phyloP scores from a whole-genome alignment of 1,284 basidiomycete genomes.

The Ganoderma lingzhi region DNA sequence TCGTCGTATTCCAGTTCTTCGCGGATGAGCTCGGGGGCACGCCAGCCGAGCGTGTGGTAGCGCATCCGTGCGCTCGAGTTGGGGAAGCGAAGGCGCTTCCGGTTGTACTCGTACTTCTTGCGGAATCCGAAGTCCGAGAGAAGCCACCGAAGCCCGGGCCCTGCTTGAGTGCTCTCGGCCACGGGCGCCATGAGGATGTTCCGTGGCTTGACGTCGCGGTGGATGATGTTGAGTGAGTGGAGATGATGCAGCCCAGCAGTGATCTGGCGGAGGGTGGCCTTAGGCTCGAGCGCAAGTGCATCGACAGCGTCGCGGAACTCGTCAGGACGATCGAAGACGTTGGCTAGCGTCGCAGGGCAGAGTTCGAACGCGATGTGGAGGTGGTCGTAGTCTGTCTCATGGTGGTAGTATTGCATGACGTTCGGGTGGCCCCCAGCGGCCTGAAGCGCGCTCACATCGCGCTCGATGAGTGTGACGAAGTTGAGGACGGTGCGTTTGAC shows the following conservation, averaged over 20 bases:
- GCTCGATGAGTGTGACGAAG: constrained; percentile 93
- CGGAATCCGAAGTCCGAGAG: constrained; percentile 97
- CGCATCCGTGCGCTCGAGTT: constrained; percentile 76
- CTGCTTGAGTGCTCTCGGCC: constrained; percentile 46
- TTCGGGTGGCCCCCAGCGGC: constrained; percentile 98
- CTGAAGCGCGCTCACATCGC: constrained; percentile 94
- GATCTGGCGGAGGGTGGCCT: constrained; percentile 89
- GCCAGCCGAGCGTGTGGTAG: constrained; percentile 93
- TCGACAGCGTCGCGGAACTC: constrained; percentile 73
- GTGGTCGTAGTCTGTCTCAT: constrained; percentile 93
- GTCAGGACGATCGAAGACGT: constrained; percentile 88
- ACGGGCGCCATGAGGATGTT: constrained; percentile 89
- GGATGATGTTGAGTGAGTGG: constrained; percentile 95
- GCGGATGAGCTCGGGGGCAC: constrained; percentile 91
- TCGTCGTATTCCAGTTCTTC: constrained; percentile 93
- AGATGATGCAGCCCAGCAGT: constrained; percentile 90
- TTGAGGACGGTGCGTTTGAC: constrained; percentile 96
- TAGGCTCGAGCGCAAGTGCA: constrained; percentile 74
- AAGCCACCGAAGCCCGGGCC: constrained; percentile 76
- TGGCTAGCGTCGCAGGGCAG: constrained; percentile 94
- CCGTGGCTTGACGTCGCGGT: constrained; percentile 98
- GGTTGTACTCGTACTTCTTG: constrained; percentile 91
- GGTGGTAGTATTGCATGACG: constrained; percentile 98
- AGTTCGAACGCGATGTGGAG: constrained; percentile 97
- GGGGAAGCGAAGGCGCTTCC: constrained; percentile 86